Conservation (phyloP, 2,329 filamentous ascomycete genomes). For the Exophiala sp. region DNA sequence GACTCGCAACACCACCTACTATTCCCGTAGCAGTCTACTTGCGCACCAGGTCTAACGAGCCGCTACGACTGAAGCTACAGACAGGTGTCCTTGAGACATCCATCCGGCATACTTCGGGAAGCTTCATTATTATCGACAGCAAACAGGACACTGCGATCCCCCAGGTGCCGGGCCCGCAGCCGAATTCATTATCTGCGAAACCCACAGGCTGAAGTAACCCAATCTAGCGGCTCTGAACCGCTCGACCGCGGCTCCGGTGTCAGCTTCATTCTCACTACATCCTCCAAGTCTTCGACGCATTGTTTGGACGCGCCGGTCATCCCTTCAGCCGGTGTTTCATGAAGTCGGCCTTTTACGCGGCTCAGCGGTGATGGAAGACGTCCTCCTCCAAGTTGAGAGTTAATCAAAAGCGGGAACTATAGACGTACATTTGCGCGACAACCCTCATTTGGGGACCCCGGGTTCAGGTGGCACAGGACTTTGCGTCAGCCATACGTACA, state of each 20-base stretch:
- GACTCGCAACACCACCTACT: too few species aligned
- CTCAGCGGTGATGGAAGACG: background rate
- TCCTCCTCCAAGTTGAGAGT: background rate
- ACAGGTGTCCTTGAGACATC: too few species aligned
- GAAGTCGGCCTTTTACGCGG: background rate
- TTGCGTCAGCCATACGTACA: background rate
- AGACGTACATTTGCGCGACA: background rate
- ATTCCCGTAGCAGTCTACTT: too few species aligned
- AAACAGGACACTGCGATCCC: background rate
- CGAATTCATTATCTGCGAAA: background rate
- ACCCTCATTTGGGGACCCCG: constrained; percentile 7
- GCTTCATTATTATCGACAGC: too few species aligned
- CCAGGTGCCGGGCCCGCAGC: background rate
- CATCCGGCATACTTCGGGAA: too few species aligned
- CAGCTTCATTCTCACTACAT: background rate
- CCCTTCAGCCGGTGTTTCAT: background rate
- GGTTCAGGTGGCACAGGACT: background rate
- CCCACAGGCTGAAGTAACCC: background rate
- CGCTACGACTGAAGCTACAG: background rate
- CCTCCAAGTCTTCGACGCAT: background rate
- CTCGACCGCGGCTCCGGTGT: background rate
- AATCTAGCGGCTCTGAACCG: background rate
- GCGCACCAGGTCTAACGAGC: too few species aligned
- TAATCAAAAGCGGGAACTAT: too few species aligned
- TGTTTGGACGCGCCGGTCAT: background rate